phyloP scores from a whole-genome alignment of 139 green algal species.

The Volvox africanus region DNA sequence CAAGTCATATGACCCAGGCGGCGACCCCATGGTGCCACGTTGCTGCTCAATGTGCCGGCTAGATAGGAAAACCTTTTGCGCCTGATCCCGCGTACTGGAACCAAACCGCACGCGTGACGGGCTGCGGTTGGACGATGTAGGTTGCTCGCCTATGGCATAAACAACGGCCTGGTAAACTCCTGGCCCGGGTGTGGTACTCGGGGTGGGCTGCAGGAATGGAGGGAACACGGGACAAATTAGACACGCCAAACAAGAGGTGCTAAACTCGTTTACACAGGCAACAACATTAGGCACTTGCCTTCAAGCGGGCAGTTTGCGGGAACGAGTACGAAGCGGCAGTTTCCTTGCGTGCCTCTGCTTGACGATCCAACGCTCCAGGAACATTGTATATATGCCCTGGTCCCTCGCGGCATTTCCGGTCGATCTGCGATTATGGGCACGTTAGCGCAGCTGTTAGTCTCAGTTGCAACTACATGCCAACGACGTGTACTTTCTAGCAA shows the following conservation, averaged over 20 bases:
- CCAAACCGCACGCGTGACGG: slow-evolving; percentile 22
- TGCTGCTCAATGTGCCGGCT: not conserved
- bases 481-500: not conserved
- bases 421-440: slow-evolving; percentile 6
- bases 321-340: slow-evolving; percentile 33
- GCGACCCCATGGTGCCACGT: slow-evolving; percentile 38
- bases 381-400: slow-evolving; percentile 41
- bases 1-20: slow-evolving; percentile 33
- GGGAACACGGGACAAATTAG: not conserved
- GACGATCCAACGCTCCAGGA: slow-evolving; percentile 25
- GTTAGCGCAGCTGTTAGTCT: not conserved
- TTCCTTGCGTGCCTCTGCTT: slow-evolving; percentile 19
- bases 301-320: not conserved
- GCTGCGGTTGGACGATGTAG: not conserved
- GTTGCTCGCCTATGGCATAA: not conserved
- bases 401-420: slow-evolving; percentile 30
- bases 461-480: not conserved
- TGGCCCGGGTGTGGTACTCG: not conserved
- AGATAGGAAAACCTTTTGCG: slow-evolving; percentile 17
- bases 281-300: not conserved
- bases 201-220: not conserved
- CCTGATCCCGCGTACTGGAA: not conserved
- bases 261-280: not conserved
- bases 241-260: not conserved
- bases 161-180: not conserved